Percentiles rank a stretch among this genome's conserved stretches.
Conservation (phyloP, 208 protist species). For the Acanthamoeba sp. region DNA sequence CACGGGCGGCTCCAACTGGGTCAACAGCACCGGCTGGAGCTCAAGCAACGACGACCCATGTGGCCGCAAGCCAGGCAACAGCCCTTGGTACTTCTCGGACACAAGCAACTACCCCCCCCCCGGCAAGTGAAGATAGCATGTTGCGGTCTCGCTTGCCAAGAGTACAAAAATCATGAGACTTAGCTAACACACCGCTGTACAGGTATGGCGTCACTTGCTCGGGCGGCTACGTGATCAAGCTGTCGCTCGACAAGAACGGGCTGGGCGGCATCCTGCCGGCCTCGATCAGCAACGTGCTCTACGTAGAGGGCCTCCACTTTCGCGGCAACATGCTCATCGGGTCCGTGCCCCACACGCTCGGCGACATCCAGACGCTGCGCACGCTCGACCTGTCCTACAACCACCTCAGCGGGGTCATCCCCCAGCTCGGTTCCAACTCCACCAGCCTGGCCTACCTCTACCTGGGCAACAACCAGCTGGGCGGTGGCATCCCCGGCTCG, state of each 20-base stretch:
- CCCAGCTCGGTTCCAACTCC: background rate
- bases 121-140: background rate
- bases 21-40: constrained; percentile 7
- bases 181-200: no score
- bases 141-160: no score
- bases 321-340: constrained; percentile 31
- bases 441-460: constrained; percentile 33
- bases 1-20: background rate
- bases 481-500: background rate
- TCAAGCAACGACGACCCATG: constrained; percentile 15
- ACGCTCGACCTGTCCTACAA: background rate
- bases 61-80: background rate
- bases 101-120: background rate
- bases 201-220: background rate
- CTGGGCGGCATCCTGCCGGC: background rate
- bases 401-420: background rate
- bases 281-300: constrained; percentile 24
- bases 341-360: background rate
- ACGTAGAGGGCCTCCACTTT: constrained; percentile 6
- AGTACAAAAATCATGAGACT: no score
- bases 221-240: constrained; percentile 1
- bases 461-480: constrained; percentile 4
- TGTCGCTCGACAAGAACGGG: background rate
- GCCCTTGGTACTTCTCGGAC: constrained; percentile 16
- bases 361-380: constrained; percentile 1